A percentile compares a stretch with the other conserved stretches of the same genome.
phyloP scores from a whole-genome alignment of 2,329 filamentous ascomycete species.

The Fusarium denticulatum region DNA sequence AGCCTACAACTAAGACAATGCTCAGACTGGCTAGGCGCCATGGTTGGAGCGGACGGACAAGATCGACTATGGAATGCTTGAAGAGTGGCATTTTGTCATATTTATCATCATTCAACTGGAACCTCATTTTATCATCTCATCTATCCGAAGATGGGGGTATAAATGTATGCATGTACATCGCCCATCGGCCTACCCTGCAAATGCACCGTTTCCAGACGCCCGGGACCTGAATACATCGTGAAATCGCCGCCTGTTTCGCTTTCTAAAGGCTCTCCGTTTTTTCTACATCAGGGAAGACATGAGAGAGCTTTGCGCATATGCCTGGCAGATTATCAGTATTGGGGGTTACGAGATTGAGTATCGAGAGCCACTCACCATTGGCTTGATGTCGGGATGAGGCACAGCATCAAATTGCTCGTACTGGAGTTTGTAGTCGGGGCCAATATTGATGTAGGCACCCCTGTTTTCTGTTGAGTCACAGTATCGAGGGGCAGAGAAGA shows the following conservation, averaged over 20 bases:
- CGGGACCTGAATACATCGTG: constrained; percentile 31
- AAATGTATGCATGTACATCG: constrained; percentile 42
- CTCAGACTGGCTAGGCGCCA: constrained; percentile 71
- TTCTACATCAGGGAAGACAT: constrained; percentile 78
- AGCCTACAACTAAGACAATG: constrained; percentile 65
- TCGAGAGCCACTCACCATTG: constrained; percentile 71
- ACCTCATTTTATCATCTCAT: constrained; percentile 33
- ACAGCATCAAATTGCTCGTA: constrained; percentile 97
- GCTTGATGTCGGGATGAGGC: constrained; percentile 92
- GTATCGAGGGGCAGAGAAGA: constrained; percentile 97
- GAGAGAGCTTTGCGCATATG: constrained; percentile 85
- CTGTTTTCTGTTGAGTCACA: constrained; percentile 98
- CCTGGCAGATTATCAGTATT: constrained; percentile 57
- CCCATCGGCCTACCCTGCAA: constrained; percentile 38
- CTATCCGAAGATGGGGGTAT: constrained; percentile 41
- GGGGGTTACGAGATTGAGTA: not conserved
- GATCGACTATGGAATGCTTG: constrained; percentile 58
- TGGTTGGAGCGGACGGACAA: constrained; percentile 61
- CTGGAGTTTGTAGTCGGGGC: constrained; percentile 87
- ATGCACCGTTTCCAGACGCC: constrained; percentile 45
- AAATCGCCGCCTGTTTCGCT: constrained; percentile 29
- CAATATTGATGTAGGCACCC: constrained; percentile 98
- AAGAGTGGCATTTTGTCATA: constrained; percentile 37
- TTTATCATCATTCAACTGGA: constrained; percentile 29
- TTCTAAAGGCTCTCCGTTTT: constrained; percentile 14